Base-by-base conservation (phyloP, 2,329 filamentous ascomycete genomes). In the Fusarium mangiferae region DNA sequence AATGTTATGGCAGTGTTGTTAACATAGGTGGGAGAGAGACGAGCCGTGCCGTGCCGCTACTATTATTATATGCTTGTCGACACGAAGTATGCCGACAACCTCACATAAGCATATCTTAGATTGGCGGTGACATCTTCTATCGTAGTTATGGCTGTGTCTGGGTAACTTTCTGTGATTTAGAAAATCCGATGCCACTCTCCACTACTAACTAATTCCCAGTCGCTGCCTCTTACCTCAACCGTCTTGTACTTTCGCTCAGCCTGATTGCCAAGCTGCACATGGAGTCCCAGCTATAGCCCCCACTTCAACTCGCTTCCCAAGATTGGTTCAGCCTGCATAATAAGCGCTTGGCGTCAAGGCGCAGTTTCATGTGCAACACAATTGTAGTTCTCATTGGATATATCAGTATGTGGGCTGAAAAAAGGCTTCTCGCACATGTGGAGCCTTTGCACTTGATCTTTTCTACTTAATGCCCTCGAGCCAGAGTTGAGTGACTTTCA, bases 151-250 rank as follows among this genome's bases (percentile, higher is more conserved):
- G 26, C 26, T 28, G 26, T 28, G 26, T 28, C 26, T 28, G 6
- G 2, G 26, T 6, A 28, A 28, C 26, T 7, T 28, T 28, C 26
- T 28, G 6, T 28, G 26, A 7, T 28, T 28, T 28, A 28, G 28
- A 4, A 30, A 30, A 11, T 8, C 8, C 11, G 28, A 2, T 30
- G 28, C 28, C 28, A 30, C 28, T 30, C 3, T 30, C 3, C 28
- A 30, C 28, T 3, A 30, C 28, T 4, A 3, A 30, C 1, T 3
- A 30, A 10, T 30, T 3, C 10, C 1, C 3, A 10, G 9, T 30
- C 4, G 3, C 3, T 30, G 28, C 28, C 28, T 30, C 6, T 28
- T 28, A 28, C 26, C 6, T 28, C 26, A 28, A 28, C 26, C 26
- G 6, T 28, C 26, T 28, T 28, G 28, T 30, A 30, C 28, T 22